A percentile compares a stretch with the other conserved stretches of the same genome.
These are phyloP conservation scores for Aspergillus texensis DNA, from an alignment of 2,329 filamentous ascomycete genomes.

Conservation along the genomic window DNA sequence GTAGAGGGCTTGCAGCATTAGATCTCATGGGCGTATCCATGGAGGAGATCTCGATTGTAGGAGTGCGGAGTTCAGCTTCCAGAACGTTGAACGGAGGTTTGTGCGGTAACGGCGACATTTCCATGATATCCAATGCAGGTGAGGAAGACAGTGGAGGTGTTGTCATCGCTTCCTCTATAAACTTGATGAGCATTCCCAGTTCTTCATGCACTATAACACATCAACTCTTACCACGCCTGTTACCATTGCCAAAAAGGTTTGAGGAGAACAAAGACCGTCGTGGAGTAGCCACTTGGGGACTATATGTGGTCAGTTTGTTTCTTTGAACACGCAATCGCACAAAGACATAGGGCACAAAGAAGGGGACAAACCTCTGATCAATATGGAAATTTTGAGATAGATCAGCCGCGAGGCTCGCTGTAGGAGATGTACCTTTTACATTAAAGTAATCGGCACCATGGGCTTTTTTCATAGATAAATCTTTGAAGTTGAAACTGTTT, in stretches of 20 bases:
- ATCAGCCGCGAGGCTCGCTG: constrained; percentile 87
- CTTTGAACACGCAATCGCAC: constrained; percentile 16
- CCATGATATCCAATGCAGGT: constrained; percentile 79
- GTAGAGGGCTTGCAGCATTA: constrained; percentile 41
- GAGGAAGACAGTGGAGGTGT: constrained; percentile 85
- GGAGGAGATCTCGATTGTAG: constrained; percentile 62
- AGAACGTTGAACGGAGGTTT: constrained; percentile 69
- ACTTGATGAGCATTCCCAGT: constrained; percentile 23
- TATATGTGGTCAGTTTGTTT: constrained; percentile 52
- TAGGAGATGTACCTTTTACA: constrained; percentile 85
- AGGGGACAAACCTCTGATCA: constrained; percentile 77
- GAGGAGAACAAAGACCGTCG: constrained; percentile 82
- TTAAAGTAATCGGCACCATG: constrained; percentile 75
- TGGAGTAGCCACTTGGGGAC: constrained; percentile 80
- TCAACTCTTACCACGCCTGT: constrained; percentile 58
- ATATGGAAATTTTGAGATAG: constrained; percentile 96
- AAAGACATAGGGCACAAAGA: constrained; percentile 19
- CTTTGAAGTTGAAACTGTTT: constrained; percentile 75
- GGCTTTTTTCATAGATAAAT: constrained; percentile 70
- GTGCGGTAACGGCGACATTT: constrained; percentile 89
- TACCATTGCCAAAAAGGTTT: constrained; percentile 63
- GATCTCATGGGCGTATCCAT: constrained; percentile 45
- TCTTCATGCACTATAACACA: constrained; percentile 3
- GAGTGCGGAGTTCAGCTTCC: constrained; percentile 70
- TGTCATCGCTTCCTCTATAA: constrained; percentile 68